Evolutionary conservation across 2,329 filamentous ascomycete genomes (phyloP).

Genomic region (Calonectria montana): DNA sequence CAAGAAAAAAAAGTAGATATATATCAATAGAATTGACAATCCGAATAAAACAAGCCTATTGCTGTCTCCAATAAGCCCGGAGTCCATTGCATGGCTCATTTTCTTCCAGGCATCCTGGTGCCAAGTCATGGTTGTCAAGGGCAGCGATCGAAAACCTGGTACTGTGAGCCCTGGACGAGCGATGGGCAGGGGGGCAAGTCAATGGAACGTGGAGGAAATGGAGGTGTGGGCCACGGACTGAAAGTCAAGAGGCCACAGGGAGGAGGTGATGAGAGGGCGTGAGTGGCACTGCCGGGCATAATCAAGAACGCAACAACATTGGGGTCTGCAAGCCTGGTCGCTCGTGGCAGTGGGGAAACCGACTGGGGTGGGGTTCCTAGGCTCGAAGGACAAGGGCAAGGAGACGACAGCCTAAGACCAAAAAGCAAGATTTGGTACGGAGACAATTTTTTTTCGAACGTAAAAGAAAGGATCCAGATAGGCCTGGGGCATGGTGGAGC

Average conservation of each 20-base stretch:
- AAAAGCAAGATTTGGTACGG: conserved; percentile 9
- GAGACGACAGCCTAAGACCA: conserved; percentile 4
- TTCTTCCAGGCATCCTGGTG: too few species aligned
- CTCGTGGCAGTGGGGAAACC: conserved; percentile 26
- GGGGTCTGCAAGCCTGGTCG: conserved; percentile 6
- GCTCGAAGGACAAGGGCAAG: conserved; percentile 14
- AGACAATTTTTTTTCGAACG: neutral
- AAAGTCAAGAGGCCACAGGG: neutral
- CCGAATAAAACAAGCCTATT: too few species aligned
- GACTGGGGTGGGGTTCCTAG: conserved; percentile 5
- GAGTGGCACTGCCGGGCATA: neutral
- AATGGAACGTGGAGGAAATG: neutral
- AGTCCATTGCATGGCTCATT: too few species aligned
- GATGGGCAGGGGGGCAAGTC: neutral
- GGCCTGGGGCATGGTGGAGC: neutral
- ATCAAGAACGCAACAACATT: neutral
- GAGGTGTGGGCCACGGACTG: neutral
- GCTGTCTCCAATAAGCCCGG: too few species aligned
- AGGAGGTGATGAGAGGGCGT: neutral
- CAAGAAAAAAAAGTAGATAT: too few species aligned
- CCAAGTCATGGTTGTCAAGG: neutral
- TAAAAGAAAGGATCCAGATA: neutral
- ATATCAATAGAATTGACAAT: too few species aligned
- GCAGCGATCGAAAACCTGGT: conserved; percentile 14
- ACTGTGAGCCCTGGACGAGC: neutral